Conservation (phyloP, 345 rosid genomes). For the Eucalyptus lansdowneana region DNA sequence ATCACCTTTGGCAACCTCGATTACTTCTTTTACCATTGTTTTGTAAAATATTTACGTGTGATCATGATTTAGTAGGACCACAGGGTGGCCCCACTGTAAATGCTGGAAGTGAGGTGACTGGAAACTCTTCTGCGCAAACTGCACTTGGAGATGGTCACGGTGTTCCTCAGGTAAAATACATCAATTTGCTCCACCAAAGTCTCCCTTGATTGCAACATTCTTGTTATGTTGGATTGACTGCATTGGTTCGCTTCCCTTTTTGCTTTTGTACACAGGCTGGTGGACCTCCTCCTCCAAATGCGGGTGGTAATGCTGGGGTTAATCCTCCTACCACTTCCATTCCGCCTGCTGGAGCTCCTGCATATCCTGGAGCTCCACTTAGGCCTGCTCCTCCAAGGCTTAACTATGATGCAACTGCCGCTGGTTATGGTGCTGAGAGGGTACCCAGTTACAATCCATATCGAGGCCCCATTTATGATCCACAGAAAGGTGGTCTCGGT, state of each 20-base stretch:
- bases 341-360: conserved; percentile 6
- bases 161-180: conserved; percentile 37
- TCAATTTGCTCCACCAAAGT: background rate
- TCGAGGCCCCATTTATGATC: conserved; percentile 9
- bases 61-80: conserved; percentile 31
- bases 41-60: background rate
- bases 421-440: conserved; percentile 14
- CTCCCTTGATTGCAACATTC: background rate
- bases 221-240: background rate
- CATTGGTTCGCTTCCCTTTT: background rate
- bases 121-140: conserved; percentile 32
- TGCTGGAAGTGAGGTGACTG: conserved; percentile 42
- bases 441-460: conserved; percentile 4
- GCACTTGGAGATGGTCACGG: conserved; percentile 43
- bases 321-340: conserved; percentile 8
- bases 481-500: conserved; percentile 6
- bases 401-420: conserved; percentile 7
- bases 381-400: conserved; percentile 39
- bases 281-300: background rate
- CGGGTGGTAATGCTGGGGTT: background rate
- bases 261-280: background rate
- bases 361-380: conserved; percentile 47
- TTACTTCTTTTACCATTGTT: background rate
- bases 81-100: conserved; percentile 38
- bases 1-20: background rate